Percentiles rank a stretch among this genome's conserved stretches.
Conservation (phyloP, 2,329 filamentous ascomycete species). For the Tolypocladium ovalisporum region DNA sequence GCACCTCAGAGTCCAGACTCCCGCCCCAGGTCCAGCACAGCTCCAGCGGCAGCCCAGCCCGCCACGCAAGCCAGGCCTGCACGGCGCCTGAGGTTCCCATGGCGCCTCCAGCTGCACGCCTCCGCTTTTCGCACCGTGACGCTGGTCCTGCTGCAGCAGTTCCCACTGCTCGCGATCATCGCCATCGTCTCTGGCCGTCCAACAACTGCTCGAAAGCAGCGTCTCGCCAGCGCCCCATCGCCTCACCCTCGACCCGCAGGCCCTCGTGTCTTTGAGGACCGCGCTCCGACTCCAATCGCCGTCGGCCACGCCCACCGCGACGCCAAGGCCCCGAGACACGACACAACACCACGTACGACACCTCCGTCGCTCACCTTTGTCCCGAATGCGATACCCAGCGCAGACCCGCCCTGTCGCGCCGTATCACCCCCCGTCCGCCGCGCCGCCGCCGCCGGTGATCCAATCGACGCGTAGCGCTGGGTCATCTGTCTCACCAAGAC, state of each 20-base stretch:
- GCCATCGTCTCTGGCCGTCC: background rate
- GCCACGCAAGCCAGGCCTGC: background rate
- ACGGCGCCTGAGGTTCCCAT: background rate
- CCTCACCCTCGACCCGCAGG: background rate
- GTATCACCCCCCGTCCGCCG: constrained; percentile 1
- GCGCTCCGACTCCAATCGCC: background rate
- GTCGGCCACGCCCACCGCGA: background rate
- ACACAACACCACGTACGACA: background rate
- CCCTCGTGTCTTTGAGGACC: background rate
- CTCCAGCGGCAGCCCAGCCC: background rate
- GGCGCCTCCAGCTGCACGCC: background rate
- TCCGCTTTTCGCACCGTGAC: background rate
- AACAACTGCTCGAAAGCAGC: background rate
- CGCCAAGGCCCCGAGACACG: background rate
- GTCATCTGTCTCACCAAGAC: background rate
- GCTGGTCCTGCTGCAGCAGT: background rate
- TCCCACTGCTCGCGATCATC: background rate
- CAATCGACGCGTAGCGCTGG: background rate
- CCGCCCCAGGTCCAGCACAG: background rate
- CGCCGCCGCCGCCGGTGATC: constrained; percentile 2
- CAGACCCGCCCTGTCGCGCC: background rate
- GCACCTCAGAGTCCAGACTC: no score
- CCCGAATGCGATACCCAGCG: constrained; percentile 4
- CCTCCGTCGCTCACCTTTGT: constrained; percentile 4
- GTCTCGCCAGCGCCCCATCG: background rate